Base-by-base conservation (phyloP, 345 rosid genomes). In the Arabis alpina region DNA sequence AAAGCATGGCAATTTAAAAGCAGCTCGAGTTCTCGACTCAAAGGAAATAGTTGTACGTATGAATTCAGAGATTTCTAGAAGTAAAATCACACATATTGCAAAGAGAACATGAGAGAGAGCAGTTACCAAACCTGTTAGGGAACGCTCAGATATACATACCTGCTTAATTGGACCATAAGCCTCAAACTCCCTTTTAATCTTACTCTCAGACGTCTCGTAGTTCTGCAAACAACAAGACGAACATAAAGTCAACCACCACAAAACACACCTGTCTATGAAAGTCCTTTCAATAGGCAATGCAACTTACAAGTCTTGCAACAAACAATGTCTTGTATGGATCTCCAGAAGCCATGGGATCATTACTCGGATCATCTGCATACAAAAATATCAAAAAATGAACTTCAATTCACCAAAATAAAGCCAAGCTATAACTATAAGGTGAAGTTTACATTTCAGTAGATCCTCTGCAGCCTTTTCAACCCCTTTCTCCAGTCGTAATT, bases 111-210 rank as follows among this genome's bases (percentile, higher is more conserved):
- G 68, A 32, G 74, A 54, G 69, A 43, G 49, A 54, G 56, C 62
- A 80, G 73, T 95, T 92, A 95, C 98, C 98, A 81, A 92, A 79
- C 89, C 92, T 61, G 76, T 74, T 61, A 60, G 67, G 79, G 81
- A 79, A 74, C 72, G 74, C 82, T 76, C 81, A 82, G 80, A 83
- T 71, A 80, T 84, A 88, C 97, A 94, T 90, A 95, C 98, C 99
- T 92, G 90, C 76, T 95, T 95, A 78, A 95, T 88, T 61, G 99
- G 98, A 68, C 98, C 99, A 84, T 87, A 95, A 34, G 99, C 86
- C 77, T 95, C 99, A 84, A 95, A 88, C 88, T 95, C 99, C 89
- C 99, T 92, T 88, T 95, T 95, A 79, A 95, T 80, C 84, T 82
- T 92, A 88, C 94, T 92, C 83, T 95, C 98, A 14, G 92, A 73